These are phyloP conservation scores for Narthecium ossifragum DNA, from an alignment of 106 monocot species.

Conservation along the genomic window DNA sequence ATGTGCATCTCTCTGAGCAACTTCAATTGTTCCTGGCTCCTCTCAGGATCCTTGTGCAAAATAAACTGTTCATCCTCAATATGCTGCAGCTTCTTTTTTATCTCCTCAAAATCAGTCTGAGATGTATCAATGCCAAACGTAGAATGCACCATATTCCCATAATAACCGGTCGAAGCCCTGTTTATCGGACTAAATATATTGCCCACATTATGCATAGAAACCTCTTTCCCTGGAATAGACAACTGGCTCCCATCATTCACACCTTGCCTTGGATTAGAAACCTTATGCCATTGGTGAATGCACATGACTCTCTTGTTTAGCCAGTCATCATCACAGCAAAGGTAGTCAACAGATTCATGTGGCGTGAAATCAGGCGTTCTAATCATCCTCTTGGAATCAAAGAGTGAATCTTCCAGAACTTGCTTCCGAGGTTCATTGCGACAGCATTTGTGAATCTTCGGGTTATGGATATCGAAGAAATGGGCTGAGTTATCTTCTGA, in stretches of 20 bases:
- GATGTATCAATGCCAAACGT: background rate
- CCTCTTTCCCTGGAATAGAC: background rate
- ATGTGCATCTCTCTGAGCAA: constrained; percentile 41
- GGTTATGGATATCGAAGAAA: constrained; percentile 8
- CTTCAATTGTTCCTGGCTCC: constrained; percentile 34
- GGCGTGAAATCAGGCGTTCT: constrained; percentile 1
- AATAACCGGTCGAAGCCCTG: background rate
- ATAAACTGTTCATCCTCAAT: constrained; percentile 29
- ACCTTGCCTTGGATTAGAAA: background rate
- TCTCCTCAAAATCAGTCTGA: constrained; percentile 27
- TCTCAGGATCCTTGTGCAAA: constrained; percentile 22
- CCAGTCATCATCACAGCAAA: constrained; percentile 7
- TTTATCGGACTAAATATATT: constrained; percentile 12
- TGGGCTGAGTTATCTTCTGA: background rate
- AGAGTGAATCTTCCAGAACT: background rate
- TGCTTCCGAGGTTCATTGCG: background rate
- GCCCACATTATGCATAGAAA: background rate
- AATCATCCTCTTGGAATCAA: background rate
- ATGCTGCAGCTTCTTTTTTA: constrained; percentile 24
- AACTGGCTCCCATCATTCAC: too few relatives aligned
- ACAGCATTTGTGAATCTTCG: constrained; percentile 2
- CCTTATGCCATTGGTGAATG: background rate
- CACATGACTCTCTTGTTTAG: constrained; percentile 3
- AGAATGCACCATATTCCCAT: constrained; percentile 1
- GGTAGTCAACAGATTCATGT: constrained; percentile 7